Percentiles rank a stretch among this genome's conserved stretches.
phyloP scores from a whole-genome alignment of 495 filamentous ascomycete genomes.

The Xylaria intraflava region DNA sequence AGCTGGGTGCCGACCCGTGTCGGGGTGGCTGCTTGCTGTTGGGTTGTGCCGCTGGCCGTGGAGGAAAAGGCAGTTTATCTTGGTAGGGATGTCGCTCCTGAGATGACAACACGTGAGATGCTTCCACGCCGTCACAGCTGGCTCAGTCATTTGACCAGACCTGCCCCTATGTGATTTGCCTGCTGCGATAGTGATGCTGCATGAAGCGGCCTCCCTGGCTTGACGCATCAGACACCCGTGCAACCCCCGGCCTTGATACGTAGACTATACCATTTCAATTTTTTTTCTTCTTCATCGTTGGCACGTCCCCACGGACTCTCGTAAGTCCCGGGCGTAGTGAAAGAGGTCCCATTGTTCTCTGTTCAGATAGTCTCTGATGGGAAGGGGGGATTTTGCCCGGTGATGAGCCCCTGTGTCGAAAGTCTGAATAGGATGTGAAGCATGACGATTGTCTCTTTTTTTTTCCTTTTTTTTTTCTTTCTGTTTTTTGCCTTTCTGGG shows the following conservation, averaged over 20 bases:
- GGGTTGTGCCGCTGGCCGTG: no score
- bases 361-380: no score
- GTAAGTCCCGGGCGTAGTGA: background rate
- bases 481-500: no score
- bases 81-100: background rate
- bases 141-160: slow-evolving; percentile 9
- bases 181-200: slow-evolving; percentile 4
- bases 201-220: slow-evolving; percentile 6
- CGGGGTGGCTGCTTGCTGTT: background rate
- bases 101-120: slow-evolving; percentile 9
- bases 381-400: no score
- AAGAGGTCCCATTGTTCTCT: no score
- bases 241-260: background rate
- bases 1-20: background rate
- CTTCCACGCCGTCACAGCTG: slow-evolving; percentile 2
- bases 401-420: no score
- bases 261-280: no score
- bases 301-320: no score
- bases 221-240: slow-evolving; percentile 3
- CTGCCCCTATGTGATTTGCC: slow-evolving; percentile 8
- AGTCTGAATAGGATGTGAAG: no score
- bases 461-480: background rate
- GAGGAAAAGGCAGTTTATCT: no score
- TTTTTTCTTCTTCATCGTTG: no score
- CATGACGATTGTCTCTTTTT: background rate